Conservation (phyloP, 2,329 filamentous ascomycete species). For the Magnaporthales sp. region DNA sequence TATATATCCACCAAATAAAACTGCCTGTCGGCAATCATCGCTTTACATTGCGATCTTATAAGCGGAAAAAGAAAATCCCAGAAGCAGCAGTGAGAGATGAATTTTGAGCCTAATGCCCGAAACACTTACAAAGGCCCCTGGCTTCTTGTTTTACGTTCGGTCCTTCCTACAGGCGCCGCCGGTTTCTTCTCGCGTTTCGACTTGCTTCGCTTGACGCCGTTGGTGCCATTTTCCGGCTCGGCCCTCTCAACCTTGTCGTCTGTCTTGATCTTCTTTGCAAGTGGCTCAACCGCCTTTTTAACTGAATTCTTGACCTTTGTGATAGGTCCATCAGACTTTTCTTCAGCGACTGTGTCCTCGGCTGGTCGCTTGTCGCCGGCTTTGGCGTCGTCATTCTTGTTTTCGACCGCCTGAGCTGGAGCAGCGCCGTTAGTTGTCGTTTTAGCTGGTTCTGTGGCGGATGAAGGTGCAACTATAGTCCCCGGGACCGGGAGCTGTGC, state of each 20-base stretch:
- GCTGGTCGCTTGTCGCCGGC: conserved; percentile 34
- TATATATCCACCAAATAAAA: neutral
- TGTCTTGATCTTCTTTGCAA: conserved; percentile 12
- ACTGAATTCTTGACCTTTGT: conserved; percentile 1
- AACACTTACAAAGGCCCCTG: conserved; percentile 18
- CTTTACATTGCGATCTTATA: neutral
- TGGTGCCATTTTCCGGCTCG: conserved; percentile 5
- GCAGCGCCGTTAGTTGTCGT: conserved; percentile 5
- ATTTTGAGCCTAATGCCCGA: neutral
- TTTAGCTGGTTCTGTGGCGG: neutral
- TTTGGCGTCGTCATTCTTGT: conserved; percentile 2
- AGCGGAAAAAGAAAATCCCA: neutral
- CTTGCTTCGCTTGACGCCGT: conserved; percentile 14
- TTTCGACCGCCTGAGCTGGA: neutral
- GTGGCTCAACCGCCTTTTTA: conserved; percentile 1
- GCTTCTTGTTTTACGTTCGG: conserved; percentile 29
- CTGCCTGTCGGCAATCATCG: neutral
- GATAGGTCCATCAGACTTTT: neutral
- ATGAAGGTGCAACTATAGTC: neutral
- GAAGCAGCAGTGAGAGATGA: neutral
- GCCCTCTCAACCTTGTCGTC: conserved; percentile 3
- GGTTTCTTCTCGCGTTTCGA: conserved; percentile 17
- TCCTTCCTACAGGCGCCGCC: conserved; percentile 21
- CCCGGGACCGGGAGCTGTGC: neutral
- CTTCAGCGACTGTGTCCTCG: conserved; percentile 29